phyloP scores from a whole-genome alignment of 1,139 yeast species.

The Geotrichum carabidarum region DNA sequence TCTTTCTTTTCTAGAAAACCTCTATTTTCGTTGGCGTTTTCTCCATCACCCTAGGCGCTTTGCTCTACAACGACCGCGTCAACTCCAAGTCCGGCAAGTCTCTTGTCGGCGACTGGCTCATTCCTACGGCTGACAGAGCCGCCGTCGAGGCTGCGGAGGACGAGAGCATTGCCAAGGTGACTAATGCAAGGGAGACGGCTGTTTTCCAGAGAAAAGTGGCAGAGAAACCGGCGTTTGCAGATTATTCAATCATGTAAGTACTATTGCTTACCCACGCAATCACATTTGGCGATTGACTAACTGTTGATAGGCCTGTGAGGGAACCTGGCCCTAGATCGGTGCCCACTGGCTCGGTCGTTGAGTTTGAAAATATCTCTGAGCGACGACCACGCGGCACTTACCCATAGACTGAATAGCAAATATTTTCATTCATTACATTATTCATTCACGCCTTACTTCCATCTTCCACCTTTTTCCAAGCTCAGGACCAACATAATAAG shows the following conservation, averaged over 20 bases:
- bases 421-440: neutral
- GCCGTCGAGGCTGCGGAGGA: constrained; percentile 29
- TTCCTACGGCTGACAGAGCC: constrained; percentile 22
- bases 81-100: constrained; percentile 27
- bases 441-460: neutral
- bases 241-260: constrained; percentile 19
- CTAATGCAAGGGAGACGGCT: constrained; percentile 10
- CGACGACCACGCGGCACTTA: constrained; percentile 19
- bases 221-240: constrained; percentile 12
- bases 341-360: constrained; percentile 27
- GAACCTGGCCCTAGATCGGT: constrained; percentile 27
- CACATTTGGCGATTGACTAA: neutral
- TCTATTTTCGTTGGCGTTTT: constrained; percentile 26
- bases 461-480: neutral
- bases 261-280: neutral
- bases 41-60: constrained; percentile 26
- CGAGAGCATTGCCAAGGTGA: constrained; percentile 4
- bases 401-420: constrained; percentile 2
- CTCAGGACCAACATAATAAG: neutral
- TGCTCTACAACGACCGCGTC: constrained; percentile 29
- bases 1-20: constrained; percentile 18
- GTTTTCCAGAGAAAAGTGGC: constrained; percentile 13
- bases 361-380: constrained; percentile 23
- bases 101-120: constrained; percentile 30
- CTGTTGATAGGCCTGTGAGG: constrained; percentile 26